Conservation (phyloP, 202 grass and related monocot species). For the Schoenoplectus tabernaemontani region DNA sequence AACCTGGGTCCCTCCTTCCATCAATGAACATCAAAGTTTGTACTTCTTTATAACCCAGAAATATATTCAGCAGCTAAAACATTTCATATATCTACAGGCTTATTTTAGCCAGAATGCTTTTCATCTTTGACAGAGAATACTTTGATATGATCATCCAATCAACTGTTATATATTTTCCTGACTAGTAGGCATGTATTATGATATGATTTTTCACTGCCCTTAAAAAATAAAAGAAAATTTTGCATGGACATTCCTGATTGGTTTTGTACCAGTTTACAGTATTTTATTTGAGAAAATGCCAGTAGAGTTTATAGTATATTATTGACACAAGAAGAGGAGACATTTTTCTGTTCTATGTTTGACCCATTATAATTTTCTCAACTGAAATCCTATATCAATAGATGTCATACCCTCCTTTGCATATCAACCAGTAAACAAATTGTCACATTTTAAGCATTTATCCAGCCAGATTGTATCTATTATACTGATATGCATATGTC, state of each 20-base stretch:
- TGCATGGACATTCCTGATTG: neutral
- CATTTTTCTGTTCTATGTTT: neutral
- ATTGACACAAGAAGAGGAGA: neutral
- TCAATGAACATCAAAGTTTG: conserved; percentile 22
- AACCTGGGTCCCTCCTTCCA: neutral
- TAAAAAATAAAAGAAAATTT: neutral
- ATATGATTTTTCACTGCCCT: neutral
- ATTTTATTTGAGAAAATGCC: too few species aligned
- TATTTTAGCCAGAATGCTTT: conserved; percentile 2
- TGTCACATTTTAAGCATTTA: neutral
- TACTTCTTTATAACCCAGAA: neutral
- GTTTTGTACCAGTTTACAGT: neutral
- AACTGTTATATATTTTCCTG: too few species aligned
- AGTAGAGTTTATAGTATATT: neutral
- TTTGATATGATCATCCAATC: neutral
- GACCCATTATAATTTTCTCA: neutral
- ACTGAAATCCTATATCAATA: neutral
- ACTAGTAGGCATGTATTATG: too few species aligned
- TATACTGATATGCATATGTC: neutral
- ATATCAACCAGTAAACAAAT: neutral
- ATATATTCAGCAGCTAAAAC: neutral
- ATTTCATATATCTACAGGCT: neutral
- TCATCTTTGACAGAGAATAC: conserved; percentile 5
- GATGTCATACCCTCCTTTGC: neutral
- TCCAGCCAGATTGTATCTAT: neutral